Evolutionary conservation across 805 yeast genomes (phyloP).

Genomic region (Yarrowia hollandica): DNA sequence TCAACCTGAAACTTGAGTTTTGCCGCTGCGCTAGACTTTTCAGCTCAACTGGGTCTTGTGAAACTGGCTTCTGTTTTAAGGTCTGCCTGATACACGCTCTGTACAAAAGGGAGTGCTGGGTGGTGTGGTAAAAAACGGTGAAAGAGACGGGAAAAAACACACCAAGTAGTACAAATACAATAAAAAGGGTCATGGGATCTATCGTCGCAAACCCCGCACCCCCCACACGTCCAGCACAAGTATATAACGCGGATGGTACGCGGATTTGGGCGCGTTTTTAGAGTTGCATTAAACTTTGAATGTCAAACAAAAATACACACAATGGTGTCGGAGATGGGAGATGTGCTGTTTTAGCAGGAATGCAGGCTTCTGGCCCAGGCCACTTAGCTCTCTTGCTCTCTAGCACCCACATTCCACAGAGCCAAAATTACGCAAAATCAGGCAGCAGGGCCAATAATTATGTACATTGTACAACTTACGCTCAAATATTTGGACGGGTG

Average conservation of each 20-base stretch:
- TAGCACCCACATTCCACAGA: slow-evolving; percentile 8
- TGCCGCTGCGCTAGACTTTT: background rate
- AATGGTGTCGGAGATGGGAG: slow-evolving; percentile 12
- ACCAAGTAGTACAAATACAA: background rate
- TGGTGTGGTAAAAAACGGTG: background rate
- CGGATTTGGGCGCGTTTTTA: background rate
- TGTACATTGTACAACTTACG: no score
- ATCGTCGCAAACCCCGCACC: background rate
- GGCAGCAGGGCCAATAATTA: no score
- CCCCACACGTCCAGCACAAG: no score
- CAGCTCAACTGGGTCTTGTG: no score
- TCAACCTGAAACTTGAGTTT: background rate
- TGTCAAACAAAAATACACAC: background rate
- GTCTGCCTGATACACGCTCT: slow-evolving; percentile 10
- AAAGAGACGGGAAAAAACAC: background rate
- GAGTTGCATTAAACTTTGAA: slow-evolving; percentile 12
- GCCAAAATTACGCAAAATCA: no score
- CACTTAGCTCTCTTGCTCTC: background rate
- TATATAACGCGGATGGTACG: background rate
- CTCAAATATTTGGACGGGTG: no score
- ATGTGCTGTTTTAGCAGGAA: slow-evolving; percentile 21
- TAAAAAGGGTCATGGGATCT: no score
- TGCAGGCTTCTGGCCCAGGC: background rate
- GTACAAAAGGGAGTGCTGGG: background rate
- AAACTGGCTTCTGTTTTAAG: slow-evolving; percentile 8